Conservation (phyloP, 768 basidiomycete genomes). For the Pleurotus salmoneostramineus region DNA sequence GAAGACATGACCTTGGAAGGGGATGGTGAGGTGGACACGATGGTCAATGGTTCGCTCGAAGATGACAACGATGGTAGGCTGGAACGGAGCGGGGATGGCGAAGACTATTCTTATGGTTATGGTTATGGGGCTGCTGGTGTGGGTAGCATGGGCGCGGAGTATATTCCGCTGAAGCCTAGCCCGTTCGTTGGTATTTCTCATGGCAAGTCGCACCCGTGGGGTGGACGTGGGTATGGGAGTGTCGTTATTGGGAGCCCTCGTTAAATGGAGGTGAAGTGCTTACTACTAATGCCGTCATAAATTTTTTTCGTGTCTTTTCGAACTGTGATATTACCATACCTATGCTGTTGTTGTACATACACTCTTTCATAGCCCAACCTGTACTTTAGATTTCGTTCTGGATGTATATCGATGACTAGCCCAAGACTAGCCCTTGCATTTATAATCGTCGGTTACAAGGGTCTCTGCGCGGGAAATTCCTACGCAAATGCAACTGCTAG, state of each 20-base stretch:
- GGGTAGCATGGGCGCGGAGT: slow-evolving; percentile 1
- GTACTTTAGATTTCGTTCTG: too few species aligned
- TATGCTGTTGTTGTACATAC: too few species aligned
- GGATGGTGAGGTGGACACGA: slow-evolving; percentile 2
- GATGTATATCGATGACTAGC: too few species aligned
- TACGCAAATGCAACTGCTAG: slow-evolving; percentile 1
- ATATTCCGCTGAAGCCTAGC: slow-evolving; percentile 9
- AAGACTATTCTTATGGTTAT: not conserved
- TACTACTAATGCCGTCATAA: too few species aligned
- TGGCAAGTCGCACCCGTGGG: not conserved
- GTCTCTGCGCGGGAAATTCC: not conserved
- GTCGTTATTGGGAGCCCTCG: not conserved
- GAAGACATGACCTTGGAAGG: slow-evolving; percentile 5
- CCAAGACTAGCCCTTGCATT: too few species aligned
- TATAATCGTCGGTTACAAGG: too few species aligned
- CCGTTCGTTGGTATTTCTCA: not conserved
- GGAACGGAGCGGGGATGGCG: not conserved
- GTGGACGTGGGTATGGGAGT: slow-evolving; percentile 5
- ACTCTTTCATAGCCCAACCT: too few species aligned
- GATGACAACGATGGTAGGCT: not conserved
- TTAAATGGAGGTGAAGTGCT: too few species aligned
- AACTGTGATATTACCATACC: too few species aligned
- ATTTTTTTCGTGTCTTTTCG: too few species aligned
- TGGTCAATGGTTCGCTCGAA: slow-evolving; percentile 1
- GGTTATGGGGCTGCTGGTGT: slow-evolving; percentile 4